Base-by-base conservation (phyloP, 2,329 filamentous ascomycete species). In the Penicillium sp. region DNA sequence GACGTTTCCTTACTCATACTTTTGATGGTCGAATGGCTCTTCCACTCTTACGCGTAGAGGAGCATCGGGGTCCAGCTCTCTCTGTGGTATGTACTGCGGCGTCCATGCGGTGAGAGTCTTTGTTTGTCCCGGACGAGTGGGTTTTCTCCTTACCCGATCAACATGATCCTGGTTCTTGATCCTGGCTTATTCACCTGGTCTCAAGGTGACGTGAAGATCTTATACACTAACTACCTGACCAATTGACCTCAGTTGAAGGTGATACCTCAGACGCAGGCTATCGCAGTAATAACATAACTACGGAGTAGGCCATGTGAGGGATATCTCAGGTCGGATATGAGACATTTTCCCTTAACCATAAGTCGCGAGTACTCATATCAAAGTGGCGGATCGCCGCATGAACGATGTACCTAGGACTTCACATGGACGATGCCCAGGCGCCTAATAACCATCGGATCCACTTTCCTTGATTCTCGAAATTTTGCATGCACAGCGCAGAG, bases 281-380 rank as follows among this genome's bases (percentile, higher is more conserved):
- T 14, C n/a, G 29, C 14, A 25, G 9, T 29, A 19, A 37, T 39
- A 22, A 12, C 8, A 25, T n/a, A 10, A 34, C 13, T 16, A 19
- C 18, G 13, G n/a, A n/a, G n/a, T n/a, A n/a, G n/a, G n/a, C 35
- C 25, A 42, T 41, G 41, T 42, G 41, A 47, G 33, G 39, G 31
- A 38, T 43, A 41, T 25, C 34, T 13, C 36, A 11, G n/a, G 25
- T 19, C 19, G 36, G 37, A 40, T 55, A 57, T 60, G 58, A 61
- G 57, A 45, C 55, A 61, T 57, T 60, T 44, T 30, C 19, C 18
- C 41, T 45, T 22, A 37, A 33, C 38, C 37, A 19, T n/a, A 54
- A 50, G 57, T 61, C 39, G 42, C 43, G n/a, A 51, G 51, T 61
- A 61, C 59, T 46, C 50, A 38, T 33, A 47, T 55, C 36, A 50